Percentiles rank a stretch among this genome's conserved stretches.
These are phyloP conservation scores for Sporobolomyces roseus DNA, from an alignment of 768 basidiomycete species.

Conservation along the genomic window DNA sequence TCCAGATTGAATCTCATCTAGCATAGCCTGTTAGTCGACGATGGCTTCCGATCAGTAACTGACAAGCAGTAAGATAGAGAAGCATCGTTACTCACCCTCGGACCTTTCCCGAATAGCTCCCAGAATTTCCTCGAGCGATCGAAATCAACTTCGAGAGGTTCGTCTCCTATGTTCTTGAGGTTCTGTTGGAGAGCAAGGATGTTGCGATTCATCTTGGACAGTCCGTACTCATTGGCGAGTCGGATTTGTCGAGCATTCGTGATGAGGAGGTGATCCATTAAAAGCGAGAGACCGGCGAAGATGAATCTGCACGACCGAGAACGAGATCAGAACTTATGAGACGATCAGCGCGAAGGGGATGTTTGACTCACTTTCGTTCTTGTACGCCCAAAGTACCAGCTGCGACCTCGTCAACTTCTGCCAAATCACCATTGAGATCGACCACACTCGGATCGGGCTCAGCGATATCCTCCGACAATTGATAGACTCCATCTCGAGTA, in stretches of 20 bases:
- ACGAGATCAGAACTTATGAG: neutral
- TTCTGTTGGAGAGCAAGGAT: conserved; percentile 88
- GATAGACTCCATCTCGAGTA: conserved; percentile 76
- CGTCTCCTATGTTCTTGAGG: conserved; percentile 64
- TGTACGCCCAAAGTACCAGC: conserved; percentile 60
- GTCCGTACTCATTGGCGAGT: conserved; percentile 66
- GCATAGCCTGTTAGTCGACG: conserved; percentile 60
- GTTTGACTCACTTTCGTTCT: conserved; percentile 63
- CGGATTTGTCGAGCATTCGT: conserved; percentile 67
- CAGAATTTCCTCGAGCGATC: conserved; percentile 75
- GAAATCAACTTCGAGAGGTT: conserved; percentile 65
- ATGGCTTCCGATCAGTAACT: too few relatives aligned
- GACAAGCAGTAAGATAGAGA: neutral
- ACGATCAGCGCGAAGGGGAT: neutral
- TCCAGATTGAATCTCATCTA: conserved; percentile 63
- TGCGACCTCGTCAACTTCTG: conserved; percentile 68
- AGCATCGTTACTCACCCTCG: conserved; percentile 63
- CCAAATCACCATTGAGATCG: conserved; percentile 76
- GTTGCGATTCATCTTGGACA: conserved; percentile 81
- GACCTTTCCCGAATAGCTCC: conserved; percentile 66
- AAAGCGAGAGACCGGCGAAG: conserved; percentile 75
- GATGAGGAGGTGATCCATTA: conserved; percentile 81
- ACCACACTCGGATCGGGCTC: conserved; percentile 86
- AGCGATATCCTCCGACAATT: conserved; percentile 71
- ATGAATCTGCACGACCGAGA: conserved; percentile 60